Base-by-base conservation (phyloP, 768 basidiomycete species). In the Holtermanniella nyarrowii region DNA sequence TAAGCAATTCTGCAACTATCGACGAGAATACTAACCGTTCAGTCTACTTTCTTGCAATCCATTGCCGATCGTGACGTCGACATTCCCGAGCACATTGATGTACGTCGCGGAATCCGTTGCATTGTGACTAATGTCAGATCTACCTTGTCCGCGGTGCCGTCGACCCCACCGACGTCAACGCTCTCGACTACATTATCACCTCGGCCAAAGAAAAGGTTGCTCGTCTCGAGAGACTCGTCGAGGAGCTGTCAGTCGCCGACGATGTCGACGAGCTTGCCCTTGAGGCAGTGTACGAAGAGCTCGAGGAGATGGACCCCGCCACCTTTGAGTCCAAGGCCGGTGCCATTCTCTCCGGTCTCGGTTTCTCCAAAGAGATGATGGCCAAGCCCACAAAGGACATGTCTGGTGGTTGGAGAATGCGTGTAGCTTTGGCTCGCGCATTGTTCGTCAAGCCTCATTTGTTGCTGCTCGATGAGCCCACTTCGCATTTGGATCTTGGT, bases 321-420 rank as follows among this genome's bases (percentile, higher is more conserved):
- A 95, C 90, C 4, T 99, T 99, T 69, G 95, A 97, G 73, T 79
- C 83, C 31, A 97, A 97, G 74, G 93, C 95, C 1, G 86, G 85
- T 48, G 86, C 86, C 60, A 93, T 99, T 61, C 79, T 97, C n/a
- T 86, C 93, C 63, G 95, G 93, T 81, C 81, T 99, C 37, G 93
- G 93, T 14, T 99, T 99, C 76, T 77, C 78, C 44, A 80, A 79
- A 62, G 69, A 76, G 49, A 97, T 97, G 93, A 95, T 97, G 91
- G 79, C 80, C 72, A 86, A 84, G 72, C 85, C 90, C 3, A 99
- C 93, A 25, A 93, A 88, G 75, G 93, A 99, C 71, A 99, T 99
- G 93, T 84, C 82, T 65, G 93, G 93, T 79, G 93, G 93, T 63
- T 99, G 93, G 95, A 66, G 93, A 55, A 97, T 99, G 95, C 82